These are phyloP conservation scores for Cladobotryum protrusum DNA, from an alignment of 2,329 filamentous ascomycete genomes.

Conservation along the genomic window DNA sequence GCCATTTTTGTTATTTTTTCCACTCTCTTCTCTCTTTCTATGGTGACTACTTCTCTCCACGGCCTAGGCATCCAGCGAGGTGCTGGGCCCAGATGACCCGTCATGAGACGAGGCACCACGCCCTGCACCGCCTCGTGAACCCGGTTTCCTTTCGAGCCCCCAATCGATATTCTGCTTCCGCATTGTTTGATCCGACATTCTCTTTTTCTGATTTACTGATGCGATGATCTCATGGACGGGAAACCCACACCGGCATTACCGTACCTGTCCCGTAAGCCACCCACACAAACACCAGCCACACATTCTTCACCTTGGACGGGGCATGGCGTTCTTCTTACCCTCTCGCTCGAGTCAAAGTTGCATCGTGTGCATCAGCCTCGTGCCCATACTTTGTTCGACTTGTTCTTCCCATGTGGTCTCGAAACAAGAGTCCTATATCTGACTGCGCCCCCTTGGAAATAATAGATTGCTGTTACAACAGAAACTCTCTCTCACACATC, in stretches of 20 bases:
- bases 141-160: not conserved
- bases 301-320: not conserved
- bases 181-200: not conserved
- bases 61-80: not conserved
- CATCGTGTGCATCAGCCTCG: slow-evolving; percentile 8
- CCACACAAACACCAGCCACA: slow-evolving; percentile 7
- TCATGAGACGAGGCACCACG: slow-evolving; percentile 7
- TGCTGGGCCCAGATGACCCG: slow-evolving; percentile 6
- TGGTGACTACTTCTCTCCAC: not conserved
- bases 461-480: not conserved
- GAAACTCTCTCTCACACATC: not conserved
- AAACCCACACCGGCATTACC: not conserved
- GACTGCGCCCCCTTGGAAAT: not conserved
- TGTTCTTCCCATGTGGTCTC: slow-evolving; percentile 8
- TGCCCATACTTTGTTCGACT: slow-evolving; percentile 5
- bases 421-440: slow-evolving; percentile 10
- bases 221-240: slow-evolving; percentile 1
- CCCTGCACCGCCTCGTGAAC: slow-evolving; percentile 11
- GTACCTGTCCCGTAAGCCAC: slow-evolving; percentile 10
- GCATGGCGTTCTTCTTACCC: not conserved
- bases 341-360: not conserved
- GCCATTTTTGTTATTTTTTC: not conserved
- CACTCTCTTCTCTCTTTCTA: not conserved
- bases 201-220: not conserved
- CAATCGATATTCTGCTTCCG: not conserved